Evolutionary conservation across 495 filamentous ascomycete species (phyloP).

Genomic region (Letharia columbiana): DNA sequence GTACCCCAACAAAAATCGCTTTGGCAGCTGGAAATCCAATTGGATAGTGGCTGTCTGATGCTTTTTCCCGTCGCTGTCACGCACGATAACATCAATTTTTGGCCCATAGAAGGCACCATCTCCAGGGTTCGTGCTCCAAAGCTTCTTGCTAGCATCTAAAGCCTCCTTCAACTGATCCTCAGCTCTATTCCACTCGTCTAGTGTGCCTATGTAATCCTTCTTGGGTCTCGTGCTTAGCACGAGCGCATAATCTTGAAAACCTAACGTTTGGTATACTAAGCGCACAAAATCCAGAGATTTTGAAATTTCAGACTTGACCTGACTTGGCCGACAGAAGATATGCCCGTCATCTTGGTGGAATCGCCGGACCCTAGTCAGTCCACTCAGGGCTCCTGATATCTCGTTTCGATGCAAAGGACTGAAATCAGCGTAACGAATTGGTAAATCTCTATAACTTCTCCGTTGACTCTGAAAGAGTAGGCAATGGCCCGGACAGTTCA

Average conservation of each 20-base stretch:
- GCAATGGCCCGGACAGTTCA: constrained; percentile 96
- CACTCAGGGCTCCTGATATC: constrained; percentile 73
- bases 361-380: constrained; percentile 78
- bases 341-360: constrained; percentile 97
- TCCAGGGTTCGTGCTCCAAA: constrained; percentile 66
- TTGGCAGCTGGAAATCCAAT: constrained; percentile 87
- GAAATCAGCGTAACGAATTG: constrained; percentile 88
- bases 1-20: constrained; percentile 71
- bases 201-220: constrained; percentile 67
- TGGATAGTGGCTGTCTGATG: constrained; percentile 91
- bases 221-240: constrained; percentile 72
- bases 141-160: constrained; percentile 52
- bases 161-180: constrained; percentile 65
- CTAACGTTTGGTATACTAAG: constrained; percentile 66
- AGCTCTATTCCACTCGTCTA: constrained; percentile 75
- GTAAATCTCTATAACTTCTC: constrained; percentile 73
- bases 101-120: constrained; percentile 94
- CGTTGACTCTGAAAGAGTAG: constrained; percentile 67
- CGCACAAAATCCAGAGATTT: constrained; percentile 73
- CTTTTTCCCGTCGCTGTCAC: constrained; percentile 75
- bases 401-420: constrained; percentile 88
- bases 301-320: constrained; percentile 73
- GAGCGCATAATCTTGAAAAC: constrained; percentile 64
- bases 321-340: constrained; percentile 81
- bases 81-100: constrained; percentile 85